Percentiles rank a stretch among this genome's conserved stretches.
Evolutionary conservation across 2,329 filamentous ascomycete genomes (phyloP).

Genomic region (Trichophyton rubrum): DNA sequence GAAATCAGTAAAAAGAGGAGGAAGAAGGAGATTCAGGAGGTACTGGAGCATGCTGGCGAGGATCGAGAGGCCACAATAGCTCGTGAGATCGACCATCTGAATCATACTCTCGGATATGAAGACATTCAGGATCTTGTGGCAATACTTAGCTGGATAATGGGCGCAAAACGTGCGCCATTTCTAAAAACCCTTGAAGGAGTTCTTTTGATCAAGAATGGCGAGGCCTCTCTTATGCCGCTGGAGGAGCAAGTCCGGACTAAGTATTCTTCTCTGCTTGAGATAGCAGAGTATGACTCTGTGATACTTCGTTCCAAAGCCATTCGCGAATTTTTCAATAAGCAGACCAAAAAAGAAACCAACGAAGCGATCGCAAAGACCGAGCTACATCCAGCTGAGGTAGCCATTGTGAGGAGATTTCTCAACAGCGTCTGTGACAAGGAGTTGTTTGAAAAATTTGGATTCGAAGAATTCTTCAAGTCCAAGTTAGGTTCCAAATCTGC

Average conservation of each 20-base stretch:
- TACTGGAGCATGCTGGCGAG: slow-evolving; percentile 17
- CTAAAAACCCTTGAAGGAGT: slow-evolving; percentile 16
- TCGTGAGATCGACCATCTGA: slow-evolving; percentile 17
- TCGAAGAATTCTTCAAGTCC: slow-evolving; percentile 18
- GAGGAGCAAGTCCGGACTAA: slow-evolving; percentile 15
- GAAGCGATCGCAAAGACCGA: slow-evolving; percentile 7
- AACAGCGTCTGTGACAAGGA: slow-evolving; percentile 18
- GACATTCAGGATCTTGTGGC: slow-evolving; percentile 22
- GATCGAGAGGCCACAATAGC: slow-evolving; percentile 18
- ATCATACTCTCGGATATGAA: slow-evolving; percentile 15
- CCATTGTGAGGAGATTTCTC: slow-evolving; percentile 18
- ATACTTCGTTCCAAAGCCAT: slow-evolving; percentile 17
- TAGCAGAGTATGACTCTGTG: slow-evolving; percentile 9
- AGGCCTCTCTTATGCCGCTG: slow-evolving; percentile 17
- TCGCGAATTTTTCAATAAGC: slow-evolving; percentile 12
- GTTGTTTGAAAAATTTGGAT: slow-evolving; percentile 19
- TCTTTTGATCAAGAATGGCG: slow-evolving; percentile 16
- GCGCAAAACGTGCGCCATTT: slow-evolving; percentile 13
- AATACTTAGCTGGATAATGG: slow-evolving; percentile 20
- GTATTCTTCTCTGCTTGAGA: slow-evolving; percentile 17
- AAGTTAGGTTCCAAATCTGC: slow-evolving; percentile 16
- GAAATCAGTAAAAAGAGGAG: slow-evolving; percentile 20
- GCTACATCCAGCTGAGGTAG: slow-evolving; percentile 16
- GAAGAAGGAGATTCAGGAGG: slow-evolving; percentile 19
- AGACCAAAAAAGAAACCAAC: slow-evolving; percentile 4